Evolutionary conservation across 2,329 filamentous ascomycete genomes (phyloP).

Genomic region (Thelonectria rubi): DNA sequence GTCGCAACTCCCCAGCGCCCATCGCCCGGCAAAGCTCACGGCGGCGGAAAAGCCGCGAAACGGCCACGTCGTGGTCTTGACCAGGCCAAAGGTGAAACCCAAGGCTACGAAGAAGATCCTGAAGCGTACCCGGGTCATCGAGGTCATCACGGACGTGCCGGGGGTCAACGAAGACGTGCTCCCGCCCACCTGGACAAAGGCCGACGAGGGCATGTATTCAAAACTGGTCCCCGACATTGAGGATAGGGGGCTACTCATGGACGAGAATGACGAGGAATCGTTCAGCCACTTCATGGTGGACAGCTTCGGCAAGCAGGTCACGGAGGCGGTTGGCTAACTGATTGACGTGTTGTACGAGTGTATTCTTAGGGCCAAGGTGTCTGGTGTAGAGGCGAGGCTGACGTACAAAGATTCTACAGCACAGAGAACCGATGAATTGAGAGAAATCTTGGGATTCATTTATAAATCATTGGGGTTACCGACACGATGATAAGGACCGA

Average conservation of each 20-base stretch:
- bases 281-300: slow-evolving; percentile 57
- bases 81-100: slow-evolving; percentile 44
- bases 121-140: slow-evolving; percentile 42
- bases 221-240: slow-evolving; percentile 50
- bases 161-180: slow-evolving; percentile 47
- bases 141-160: slow-evolving; percentile 41
- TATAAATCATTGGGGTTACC: slow-evolving; percentile 11
- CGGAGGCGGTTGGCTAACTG: slow-evolving; percentile 39
- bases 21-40: slow-evolving; percentile 26
- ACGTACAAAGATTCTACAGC: too few species aligned
- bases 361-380: too few species aligned
- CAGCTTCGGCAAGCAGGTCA: slow-evolving; percentile 48
- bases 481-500: slow-evolving; percentile 11
- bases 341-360: too few species aligned
- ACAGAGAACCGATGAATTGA: not conserved
- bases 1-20: slow-evolving; percentile 28
- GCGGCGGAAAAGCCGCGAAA: slow-evolving; percentile 41
- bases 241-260: slow-evolving; percentile 48
- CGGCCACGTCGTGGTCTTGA: slow-evolving; percentile 41
- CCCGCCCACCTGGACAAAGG: slow-evolving; percentile 52
- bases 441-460: slow-evolving; percentile 9
- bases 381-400: too few species aligned
- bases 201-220: slow-evolving; percentile 53
- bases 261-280: slow-evolving; percentile 53
- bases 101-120: slow-evolving; percentile 48